Evolutionary conservation across 2,329 filamentous ascomycete genomes (phyloP).

Genomic region (Pseudogymnoascus sp.): DNA sequence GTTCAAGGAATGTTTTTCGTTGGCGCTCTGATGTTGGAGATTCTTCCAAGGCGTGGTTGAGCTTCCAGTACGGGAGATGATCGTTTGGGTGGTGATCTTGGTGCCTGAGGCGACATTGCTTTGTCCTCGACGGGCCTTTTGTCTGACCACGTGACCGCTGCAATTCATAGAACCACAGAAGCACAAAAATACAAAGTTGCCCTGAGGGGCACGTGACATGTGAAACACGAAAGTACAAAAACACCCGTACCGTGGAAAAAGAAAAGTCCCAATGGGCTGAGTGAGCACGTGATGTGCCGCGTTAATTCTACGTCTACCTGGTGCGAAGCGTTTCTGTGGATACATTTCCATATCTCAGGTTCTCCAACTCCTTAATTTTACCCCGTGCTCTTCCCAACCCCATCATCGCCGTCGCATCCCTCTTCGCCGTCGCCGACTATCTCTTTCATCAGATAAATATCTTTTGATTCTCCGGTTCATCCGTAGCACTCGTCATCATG

Average conservation of each 20-base stretch:
- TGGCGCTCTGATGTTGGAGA: background rate
- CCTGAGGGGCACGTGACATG: background rate
- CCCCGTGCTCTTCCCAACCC: background rate
- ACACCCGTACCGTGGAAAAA: background rate
- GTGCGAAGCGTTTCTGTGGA: slow-evolving; percentile 8
- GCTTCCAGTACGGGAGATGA: slow-evolving; percentile 7
- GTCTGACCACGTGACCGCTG: background rate
- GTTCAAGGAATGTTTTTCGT: background rate
- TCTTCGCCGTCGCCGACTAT: background rate
- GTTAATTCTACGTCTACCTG: slow-evolving; percentile 7
- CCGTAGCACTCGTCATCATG: slow-evolving; percentile 1
- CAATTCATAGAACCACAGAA: background rate
- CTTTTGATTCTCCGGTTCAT: slow-evolving; percentile 5
- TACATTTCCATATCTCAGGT: slow-evolving; percentile 3
- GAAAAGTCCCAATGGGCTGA: background rate
- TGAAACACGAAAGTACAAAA: background rate
- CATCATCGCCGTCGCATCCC: slow-evolving; percentile 4
- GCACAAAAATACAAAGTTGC: background rate
- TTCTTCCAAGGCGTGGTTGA: slow-evolving; percentile 1
- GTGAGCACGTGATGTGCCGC: slow-evolving; percentile 1
- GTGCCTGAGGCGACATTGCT: background rate
- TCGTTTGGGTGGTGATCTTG: background rate
- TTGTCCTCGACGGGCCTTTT: background rate
- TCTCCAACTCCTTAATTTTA: background rate
- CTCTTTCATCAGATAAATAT: slow-evolving; percentile 1